A percentile compares a stretch with the other conserved stretches of the same genome.
Evolutionary conservation across 2,329 filamentous ascomycete genomes (phyloP).

Genomic region (Colletotrichum incanum): DNA sequence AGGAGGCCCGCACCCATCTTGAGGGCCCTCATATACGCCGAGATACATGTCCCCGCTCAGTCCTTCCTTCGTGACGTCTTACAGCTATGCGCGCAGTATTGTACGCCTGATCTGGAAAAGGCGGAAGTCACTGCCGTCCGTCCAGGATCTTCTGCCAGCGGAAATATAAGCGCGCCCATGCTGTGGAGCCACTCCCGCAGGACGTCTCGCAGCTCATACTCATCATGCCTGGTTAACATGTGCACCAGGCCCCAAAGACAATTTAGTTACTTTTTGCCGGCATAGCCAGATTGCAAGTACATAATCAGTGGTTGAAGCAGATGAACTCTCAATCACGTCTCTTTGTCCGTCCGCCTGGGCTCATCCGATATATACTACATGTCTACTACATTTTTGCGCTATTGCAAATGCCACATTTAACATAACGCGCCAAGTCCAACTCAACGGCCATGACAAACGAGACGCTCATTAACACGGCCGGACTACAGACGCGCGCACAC

Average conservation of each 20-base stretch:
- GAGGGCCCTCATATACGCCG: too few species aligned
- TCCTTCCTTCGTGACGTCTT: too few species aligned
- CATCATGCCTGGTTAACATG: not conserved
- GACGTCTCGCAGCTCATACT: not conserved
- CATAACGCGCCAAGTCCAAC: not conserved
- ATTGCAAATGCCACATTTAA: not conserved
- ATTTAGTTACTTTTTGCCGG: not conserved
- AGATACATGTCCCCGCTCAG: too few species aligned
- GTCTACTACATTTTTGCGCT: not conserved
- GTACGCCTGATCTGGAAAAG: too few species aligned
- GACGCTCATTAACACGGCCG: not conserved
- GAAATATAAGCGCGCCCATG: too few species aligned
- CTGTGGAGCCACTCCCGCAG: conserved; percentile 7
- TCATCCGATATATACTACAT: not conserved
- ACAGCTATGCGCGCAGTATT: too few species aligned
- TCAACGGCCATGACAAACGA: not conserved
- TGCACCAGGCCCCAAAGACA: not conserved
- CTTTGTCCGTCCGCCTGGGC: not conserved
- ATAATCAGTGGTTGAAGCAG: not conserved
- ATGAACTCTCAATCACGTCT: not conserved
- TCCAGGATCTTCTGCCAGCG: not conserved
- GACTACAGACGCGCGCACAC: not conserved
- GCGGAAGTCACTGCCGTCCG: not conserved
- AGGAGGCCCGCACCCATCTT: too few species aligned
- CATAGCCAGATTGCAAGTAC: not conserved